A percentile compares a stretch with the other conserved stretches of the same genome.
phyloP scores from a whole-genome alignment of 2,329 filamentous ascomycete species.

The Xylariaceae sp. region DNA sequence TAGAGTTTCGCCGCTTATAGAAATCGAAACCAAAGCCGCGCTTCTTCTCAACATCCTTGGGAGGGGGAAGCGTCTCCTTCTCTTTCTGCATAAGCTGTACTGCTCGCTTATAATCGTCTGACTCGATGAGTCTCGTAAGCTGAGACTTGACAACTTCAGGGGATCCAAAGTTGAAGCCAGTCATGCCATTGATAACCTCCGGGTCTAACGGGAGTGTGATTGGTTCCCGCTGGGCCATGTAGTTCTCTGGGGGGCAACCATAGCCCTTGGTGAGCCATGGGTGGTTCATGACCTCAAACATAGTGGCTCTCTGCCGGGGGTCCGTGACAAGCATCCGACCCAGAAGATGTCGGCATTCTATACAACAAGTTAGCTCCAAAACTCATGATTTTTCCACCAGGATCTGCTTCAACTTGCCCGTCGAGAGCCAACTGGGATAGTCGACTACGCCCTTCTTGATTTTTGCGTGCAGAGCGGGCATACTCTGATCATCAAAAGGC shows the following conservation, averaged over 20 bases:
- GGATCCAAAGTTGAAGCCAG: constrained; percentile 92
- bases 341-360: constrained; percentile 90
- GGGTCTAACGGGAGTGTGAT: constrained; percentile 78
- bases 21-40: constrained; percentile 90
- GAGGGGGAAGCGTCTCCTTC: constrained; percentile 53
- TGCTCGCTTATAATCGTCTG: constrained; percentile 86
- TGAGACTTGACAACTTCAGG: constrained; percentile 77
- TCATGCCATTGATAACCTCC: constrained; percentile 87
- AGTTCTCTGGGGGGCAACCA: constrained; percentile 80
- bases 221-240: constrained; percentile 76
- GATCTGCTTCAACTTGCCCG: constrained; percentile 54
- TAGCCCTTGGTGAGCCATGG: constrained; percentile 96
- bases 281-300: constrained; percentile 89
- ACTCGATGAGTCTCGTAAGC: constrained; percentile 80
- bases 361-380: constrained; percentile 33
- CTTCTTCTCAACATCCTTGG: constrained; percentile 69
- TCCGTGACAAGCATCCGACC: constrained; percentile 95
- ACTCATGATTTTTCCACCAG: constrained; percentile 6
- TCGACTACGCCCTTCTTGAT: constrained; percentile 97
- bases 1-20: constrained; percentile 89
- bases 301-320: constrained; percentile 75
- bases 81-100: constrained; percentile 66
- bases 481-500: constrained; percentile 97
- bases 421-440: constrained; percentile 88
- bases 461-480: constrained; percentile 96